Conservation (phyloP, 257 asterid species). For the Nicotiana otophora region DNA sequence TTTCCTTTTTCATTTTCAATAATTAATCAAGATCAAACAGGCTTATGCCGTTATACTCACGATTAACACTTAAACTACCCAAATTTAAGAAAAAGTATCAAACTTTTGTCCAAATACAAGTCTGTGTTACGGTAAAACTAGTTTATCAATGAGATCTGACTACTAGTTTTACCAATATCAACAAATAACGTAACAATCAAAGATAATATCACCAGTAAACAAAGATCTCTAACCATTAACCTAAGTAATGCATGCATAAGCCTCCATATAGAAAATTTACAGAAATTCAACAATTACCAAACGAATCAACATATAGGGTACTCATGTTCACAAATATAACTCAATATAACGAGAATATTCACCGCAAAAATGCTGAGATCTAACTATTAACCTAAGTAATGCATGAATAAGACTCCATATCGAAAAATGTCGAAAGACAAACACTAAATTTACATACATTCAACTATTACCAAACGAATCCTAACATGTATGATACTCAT, state of each 20-base stretch:
- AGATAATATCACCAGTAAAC: not conserved
- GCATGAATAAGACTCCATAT: not conserved
- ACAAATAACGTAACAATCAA: not conserved
- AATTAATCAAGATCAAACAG: too few species aligned
- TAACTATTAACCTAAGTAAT: too few species aligned
- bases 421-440: not conserved
- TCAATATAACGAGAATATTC: not conserved
- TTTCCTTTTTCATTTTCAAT: too few species aligned
- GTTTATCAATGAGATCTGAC: not conserved
- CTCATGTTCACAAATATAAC: not conserved
- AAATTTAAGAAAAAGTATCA: not conserved
- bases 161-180: not conserved
- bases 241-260: not conserved
- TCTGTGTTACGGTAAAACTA: not conserved
- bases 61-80: not conserved
- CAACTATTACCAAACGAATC: not conserved
- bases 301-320: not conserved
- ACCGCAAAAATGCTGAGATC: not conserved
- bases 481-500: not conserved
- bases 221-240: not conserved
- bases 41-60: not conserved
- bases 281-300: not conserved
- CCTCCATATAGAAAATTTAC: not conserved
- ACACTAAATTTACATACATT: not conserved
- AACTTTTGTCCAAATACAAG: too few species aligned